Conservation (phyloP, 805 yeast species). For the Saccharomyces kudriavzevii region DNA sequence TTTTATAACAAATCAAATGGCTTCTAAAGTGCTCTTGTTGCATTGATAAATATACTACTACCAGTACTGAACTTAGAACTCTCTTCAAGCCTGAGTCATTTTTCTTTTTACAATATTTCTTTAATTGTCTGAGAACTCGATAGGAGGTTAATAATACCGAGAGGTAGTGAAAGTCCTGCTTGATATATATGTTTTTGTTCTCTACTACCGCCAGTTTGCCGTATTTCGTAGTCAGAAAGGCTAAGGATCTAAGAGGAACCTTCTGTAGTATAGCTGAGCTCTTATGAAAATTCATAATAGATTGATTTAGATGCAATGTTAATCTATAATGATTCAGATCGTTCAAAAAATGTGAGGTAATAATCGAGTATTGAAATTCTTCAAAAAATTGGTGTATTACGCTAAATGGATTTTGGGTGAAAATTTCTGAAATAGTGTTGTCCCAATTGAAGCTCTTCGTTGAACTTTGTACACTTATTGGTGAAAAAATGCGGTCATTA, state of each 20-base stretch:
- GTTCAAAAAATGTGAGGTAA: slow-evolving; percentile 42
- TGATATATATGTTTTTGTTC: slow-evolving; percentile 3
- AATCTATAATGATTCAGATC: slow-evolving; percentile 29
- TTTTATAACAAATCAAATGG: slow-evolving; percentile 15
- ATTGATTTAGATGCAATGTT: slow-evolving; percentile 14
- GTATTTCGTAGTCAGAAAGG: slow-evolving; percentile 16
- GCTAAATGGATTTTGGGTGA: slow-evolving; percentile 7
- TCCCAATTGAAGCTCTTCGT: slow-evolving; percentile 1
- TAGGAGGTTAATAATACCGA: neutral
- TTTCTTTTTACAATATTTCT: neutral
- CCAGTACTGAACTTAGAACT: slow-evolving; percentile 8
- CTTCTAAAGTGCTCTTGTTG: slow-evolving; percentile 19
- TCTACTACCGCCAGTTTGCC: slow-evolving; percentile 9
- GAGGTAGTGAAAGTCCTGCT: slow-evolving; percentile 6
- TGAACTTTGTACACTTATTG: neutral
- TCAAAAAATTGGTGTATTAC: slow-evolving; percentile 34
- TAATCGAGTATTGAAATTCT: slow-evolving; percentile 42
- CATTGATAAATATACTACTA: slow-evolving; percentile 14
- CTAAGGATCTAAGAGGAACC: slow-evolving; percentile 9
- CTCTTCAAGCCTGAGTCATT: slow-evolving; percentile 1
- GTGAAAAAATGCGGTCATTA: neutral
- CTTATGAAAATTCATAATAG: slow-evolving; percentile 15
- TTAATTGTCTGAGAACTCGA: slow-evolving; percentile 2
- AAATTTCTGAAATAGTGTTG: slow-evolving; percentile 6
- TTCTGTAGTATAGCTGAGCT: slow-evolving; percentile 1